Evolutionary conservation across 805 yeast genomes (phyloP).

Genomic region (Sungouiella thailandica): DNA sequence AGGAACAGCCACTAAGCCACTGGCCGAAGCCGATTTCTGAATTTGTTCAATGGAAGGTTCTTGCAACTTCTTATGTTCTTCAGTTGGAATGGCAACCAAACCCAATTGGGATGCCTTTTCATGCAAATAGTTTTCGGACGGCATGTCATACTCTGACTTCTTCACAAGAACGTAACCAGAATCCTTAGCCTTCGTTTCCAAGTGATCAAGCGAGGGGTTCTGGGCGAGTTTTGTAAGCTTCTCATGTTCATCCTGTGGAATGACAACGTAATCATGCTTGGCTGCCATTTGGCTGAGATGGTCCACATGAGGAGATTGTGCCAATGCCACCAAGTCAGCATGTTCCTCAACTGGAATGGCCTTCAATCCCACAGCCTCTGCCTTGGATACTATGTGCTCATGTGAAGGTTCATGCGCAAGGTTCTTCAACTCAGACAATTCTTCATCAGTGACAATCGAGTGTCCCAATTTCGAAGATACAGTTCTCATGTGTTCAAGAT

Average conservation of each 20-base stretch:
- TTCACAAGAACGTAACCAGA: conserved; percentile 5
- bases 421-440: conserved; percentile 3
- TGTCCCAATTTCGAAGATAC: neutral
- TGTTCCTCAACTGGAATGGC: neutral
- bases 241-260: conserved; percentile 2
- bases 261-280: conserved; percentile 5
- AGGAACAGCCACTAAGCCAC: conserved; percentile 1
- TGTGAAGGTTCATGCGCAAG: conserved; percentile 10
- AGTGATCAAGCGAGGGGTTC: conserved; percentile 4
- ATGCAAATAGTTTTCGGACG: neutral
- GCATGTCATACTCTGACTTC: conserved; percentile 2
- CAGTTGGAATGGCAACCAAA: neutral
- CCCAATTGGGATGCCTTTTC: neutral
- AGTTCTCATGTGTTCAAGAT: conserved; percentile 2
- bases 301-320: neutral
- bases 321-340: conserved; percentile 1
- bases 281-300: conserved; percentile 4
- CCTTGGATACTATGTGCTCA: conserved; percentile 8
- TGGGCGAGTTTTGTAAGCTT: neutral
- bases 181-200: conserved; percentile 2
- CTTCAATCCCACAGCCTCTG: conserved; percentile 1
- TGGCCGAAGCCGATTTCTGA: neutral
- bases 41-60: neutral
- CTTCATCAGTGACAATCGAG: conserved; percentile 3
- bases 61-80: neutral